phyloP scores from a whole-genome alignment of 495 filamentous ascomycete genomes.

The Penicillium waksmanii region DNA sequence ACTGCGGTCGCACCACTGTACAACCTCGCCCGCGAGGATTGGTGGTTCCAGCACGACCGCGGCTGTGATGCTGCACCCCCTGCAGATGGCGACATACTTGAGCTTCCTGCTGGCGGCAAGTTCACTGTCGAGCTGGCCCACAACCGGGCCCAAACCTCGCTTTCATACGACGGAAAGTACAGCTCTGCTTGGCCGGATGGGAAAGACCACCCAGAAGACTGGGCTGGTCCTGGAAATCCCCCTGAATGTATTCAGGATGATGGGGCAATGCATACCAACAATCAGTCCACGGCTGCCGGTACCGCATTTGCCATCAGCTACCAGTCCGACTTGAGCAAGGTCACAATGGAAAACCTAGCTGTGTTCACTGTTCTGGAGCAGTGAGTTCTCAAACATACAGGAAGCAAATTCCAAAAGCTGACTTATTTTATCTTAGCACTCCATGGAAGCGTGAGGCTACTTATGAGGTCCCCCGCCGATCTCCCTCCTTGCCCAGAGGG shows the following conservation, averaged over 20 bases:
- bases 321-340: slow-evolving; percentile 45
- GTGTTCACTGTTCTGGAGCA: slow-evolving; percentile 54
- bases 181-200: slow-evolving; percentile 52
- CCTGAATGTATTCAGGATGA: slow-evolving; percentile 39
- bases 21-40: slow-evolving; percentile 43
- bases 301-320: slow-evolving; percentile 61
- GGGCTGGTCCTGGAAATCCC: slow-evolving; percentile 39
- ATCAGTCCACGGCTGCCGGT: slow-evolving; percentile 47
- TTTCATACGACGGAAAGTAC: slow-evolving; percentile 49
- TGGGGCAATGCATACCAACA: slow-evolving; percentile 50
- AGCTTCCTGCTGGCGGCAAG: slow-evolving; percentile 54
- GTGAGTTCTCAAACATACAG: slow-evolving; percentile 17
- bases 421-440: slow-evolving; percentile 30
- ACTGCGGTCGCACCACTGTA: slow-evolving; percentile 47
- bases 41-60: slow-evolving; percentile 58
- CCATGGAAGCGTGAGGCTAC: slow-evolving; percentile 54
- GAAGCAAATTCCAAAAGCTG: neutral
- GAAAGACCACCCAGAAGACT: slow-evolving; percentile 47
- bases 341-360: slow-evolving; percentile 55
- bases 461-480: slow-evolving; percentile 51
- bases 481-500: slow-evolving; percentile 52
- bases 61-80: slow-evolving; percentile 50
- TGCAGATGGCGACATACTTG: slow-evolving; percentile 44
- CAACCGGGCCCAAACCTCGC: slow-evolving; percentile 52
- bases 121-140: slow-evolving; percentile 59